These are phyloP conservation scores for Lumnitzera littorea DNA, from an alignment of 345 rosid species.

Conservation along the genomic window DNA sequence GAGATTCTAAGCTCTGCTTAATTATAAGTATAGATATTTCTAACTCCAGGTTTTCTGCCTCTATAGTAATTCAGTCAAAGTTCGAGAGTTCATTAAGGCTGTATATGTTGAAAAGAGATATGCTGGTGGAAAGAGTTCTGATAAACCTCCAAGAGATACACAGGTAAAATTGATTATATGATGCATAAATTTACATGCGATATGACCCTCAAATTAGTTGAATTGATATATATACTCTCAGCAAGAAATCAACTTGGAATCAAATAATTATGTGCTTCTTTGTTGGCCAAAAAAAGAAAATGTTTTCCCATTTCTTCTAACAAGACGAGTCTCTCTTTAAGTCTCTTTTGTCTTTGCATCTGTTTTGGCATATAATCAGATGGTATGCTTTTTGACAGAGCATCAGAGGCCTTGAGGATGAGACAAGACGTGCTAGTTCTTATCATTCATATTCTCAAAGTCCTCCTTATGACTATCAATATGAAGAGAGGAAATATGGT, in stretches of 20 bases:
- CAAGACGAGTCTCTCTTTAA: too few species aligned
- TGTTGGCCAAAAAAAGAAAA: too few species aligned
- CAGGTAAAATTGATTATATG: constrained; percentile 39
- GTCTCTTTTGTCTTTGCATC: neutral
- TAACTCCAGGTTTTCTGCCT: constrained; percentile 13
- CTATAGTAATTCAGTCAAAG: constrained; percentile 62
- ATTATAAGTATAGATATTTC: constrained; percentile 6
- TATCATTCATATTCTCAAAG: constrained; percentile 98
- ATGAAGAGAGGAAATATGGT: constrained; percentile 84
- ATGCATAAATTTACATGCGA: too few species aligned
- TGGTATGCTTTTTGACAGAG: constrained; percentile 34
- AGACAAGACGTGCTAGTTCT: constrained; percentile 82
- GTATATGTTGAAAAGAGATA: constrained; percentile 77
- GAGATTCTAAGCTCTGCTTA: neutral
- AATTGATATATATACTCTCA: too few species aligned
- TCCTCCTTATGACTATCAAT: constrained; percentile 96
- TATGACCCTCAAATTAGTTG: too few species aligned
- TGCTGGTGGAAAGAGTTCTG: constrained; percentile 55
- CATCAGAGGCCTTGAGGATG: constrained; percentile 45
- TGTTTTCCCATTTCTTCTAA: too few species aligned
- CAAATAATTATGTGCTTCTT: too few species aligned
- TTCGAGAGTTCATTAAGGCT: constrained; percentile 79
- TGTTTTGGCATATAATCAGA: too few species aligned
- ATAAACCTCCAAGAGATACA: constrained; percentile 65
- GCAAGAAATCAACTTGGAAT: too few species aligned